Conservation (phyloP, 1,139 yeast species). For the Saccharomyces hybrid region DNA sequence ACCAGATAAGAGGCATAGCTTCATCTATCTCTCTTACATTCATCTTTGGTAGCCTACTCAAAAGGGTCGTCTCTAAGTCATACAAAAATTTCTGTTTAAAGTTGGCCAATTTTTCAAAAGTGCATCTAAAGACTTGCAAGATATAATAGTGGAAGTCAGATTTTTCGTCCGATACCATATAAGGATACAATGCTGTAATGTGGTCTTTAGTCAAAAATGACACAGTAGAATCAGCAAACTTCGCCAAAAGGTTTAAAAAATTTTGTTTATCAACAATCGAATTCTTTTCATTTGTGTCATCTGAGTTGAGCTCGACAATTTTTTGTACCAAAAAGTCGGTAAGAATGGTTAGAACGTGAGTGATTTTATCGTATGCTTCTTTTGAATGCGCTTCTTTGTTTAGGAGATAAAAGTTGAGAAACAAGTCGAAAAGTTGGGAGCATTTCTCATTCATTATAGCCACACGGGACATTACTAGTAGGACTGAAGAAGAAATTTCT, state of each 20-base stretch:
- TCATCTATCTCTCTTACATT: slow-evolving; percentile 51
- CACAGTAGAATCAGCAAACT: slow-evolving; percentile 45
- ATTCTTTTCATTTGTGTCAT: slow-evolving; percentile 17
- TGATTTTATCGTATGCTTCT: slow-evolving; percentile 15
- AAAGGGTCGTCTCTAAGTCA: slow-evolving; percentile 45
- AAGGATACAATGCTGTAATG: slow-evolving; percentile 53
- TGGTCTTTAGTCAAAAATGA: slow-evolving; percentile 55
- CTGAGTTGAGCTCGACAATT: slow-evolving; percentile 29
- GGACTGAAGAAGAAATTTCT: slow-evolving; percentile 12
- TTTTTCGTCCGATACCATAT: slow-evolving; percentile 41
- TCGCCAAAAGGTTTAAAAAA: slow-evolving; percentile 43
- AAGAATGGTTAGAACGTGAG: slow-evolving; percentile 19
- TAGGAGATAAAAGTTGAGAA: slow-evolving; percentile 38
- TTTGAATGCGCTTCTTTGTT: slow-evolving; percentile 25
- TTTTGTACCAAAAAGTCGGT: slow-evolving; percentile 27
- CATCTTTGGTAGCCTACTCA: slow-evolving; percentile 52
- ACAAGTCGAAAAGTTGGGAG: slow-evolving; percentile 39
- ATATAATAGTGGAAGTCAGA: slow-evolving; percentile 39
- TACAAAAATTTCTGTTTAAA: slow-evolving; percentile 46
- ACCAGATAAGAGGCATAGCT: slow-evolving; percentile 65
- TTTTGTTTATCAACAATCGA: slow-evolving; percentile 28
- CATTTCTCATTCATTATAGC: slow-evolving; percentile 34
- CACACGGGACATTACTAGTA: slow-evolving; percentile 37
- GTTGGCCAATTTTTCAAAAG: slow-evolving; percentile 39
- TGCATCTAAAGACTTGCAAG: slow-evolving; percentile 45